Evolutionary conservation across 371 early-diverging fungal genomes (phyloP).

Genomic region (Mucor racemosus): DNA sequence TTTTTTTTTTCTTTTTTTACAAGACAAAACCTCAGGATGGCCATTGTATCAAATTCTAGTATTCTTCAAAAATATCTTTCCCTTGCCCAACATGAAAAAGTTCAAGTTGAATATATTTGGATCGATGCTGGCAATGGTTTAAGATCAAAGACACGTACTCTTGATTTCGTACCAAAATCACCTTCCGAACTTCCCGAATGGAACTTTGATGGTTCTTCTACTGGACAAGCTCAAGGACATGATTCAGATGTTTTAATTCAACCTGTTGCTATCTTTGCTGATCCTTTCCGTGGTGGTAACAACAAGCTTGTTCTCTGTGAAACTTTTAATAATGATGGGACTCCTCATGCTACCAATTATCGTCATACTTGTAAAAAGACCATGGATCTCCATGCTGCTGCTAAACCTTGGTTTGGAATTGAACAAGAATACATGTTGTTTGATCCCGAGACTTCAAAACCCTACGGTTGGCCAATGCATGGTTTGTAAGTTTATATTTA

Average conservation of each 20-base stretch:
- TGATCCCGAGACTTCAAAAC: slow-evolving; percentile 47
- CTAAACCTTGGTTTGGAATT: slow-evolving; percentile 66
- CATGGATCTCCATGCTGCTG: slow-evolving; percentile 49
- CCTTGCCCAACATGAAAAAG: slow-evolving; percentile 54
- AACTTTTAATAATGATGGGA: slow-evolving; percentile 58
- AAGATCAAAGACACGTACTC: slow-evolving; percentile 55
- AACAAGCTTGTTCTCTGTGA: slow-evolving; percentile 66
- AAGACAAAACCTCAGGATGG: slow-evolving; percentile 23
- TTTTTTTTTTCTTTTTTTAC: neutral
- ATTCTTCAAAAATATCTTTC: slow-evolving; percentile 56
- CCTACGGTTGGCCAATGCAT: slow-evolving; percentile 52
- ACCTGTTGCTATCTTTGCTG: slow-evolving; percentile 60
- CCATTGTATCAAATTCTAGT: slow-evolving; percentile 44
- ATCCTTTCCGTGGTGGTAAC: slow-evolving; percentile 64
- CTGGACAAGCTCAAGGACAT: slow-evolving; percentile 63
- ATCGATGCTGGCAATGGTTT: slow-evolving; percentile 56
- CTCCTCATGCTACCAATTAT: slow-evolving; percentile 59
- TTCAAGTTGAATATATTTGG: slow-evolving; percentile 66
- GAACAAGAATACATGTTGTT: slow-evolving; percentile 64
- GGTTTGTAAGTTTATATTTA: slow-evolving; percentile 25
- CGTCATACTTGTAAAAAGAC: slow-evolving; percentile 47
- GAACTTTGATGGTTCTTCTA: slow-evolving; percentile 65
- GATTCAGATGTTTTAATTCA: slow-evolving; percentile 61
- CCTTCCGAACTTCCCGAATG: slow-evolving; percentile 58
- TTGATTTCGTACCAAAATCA: slow-evolving; percentile 44